Conservation (phyloP, 2,329 filamentous ascomycete species). For the Venturia effusa region DNA sequence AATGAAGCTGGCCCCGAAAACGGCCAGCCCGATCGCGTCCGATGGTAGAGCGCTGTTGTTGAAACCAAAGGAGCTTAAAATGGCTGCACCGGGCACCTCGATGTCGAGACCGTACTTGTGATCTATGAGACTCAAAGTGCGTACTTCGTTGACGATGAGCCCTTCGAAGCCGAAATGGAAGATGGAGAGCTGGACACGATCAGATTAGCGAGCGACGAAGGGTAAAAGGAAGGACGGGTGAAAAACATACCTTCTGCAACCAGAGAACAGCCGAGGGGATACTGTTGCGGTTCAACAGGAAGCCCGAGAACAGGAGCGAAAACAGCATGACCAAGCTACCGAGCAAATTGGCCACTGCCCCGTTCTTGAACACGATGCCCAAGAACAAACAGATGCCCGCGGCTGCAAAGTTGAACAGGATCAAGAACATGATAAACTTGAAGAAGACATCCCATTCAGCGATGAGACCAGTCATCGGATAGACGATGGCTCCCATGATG, state of each 20-base stretch:
- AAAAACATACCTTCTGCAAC: slow-evolving; percentile 62
- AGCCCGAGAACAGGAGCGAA: slow-evolving; percentile 84
- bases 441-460: slow-evolving; percentile 75
- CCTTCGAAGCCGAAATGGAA: slow-evolving; percentile 98
- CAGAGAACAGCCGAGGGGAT: slow-evolving; percentile 78
- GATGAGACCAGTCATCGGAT: slow-evolving; percentile 93
- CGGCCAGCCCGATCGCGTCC: slow-evolving; percentile 69
- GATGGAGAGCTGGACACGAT: slow-evolving; percentile 59
- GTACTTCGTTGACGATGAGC: slow-evolving; percentile 93
- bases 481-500: slow-evolving; percentile 90
- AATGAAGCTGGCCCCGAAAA: slow-evolving; percentile 76
- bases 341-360: slow-evolving; percentile 82
- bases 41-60: slow-evolving; percentile 76
- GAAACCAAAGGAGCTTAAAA: slow-evolving; percentile 91
- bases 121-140: slow-evolving; percentile 78
- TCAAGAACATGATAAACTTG: slow-evolving; percentile 81
- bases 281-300: slow-evolving; percentile 87
- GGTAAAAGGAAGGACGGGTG: not conserved
- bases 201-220: slow-evolving; percentile 14
- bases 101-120: slow-evolving; percentile 96
- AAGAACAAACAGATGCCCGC: slow-evolving; percentile 92
- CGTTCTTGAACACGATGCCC: slow-evolving; percentile 87
- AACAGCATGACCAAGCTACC: slow-evolving; percentile 97
- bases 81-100: slow-evolving; percentile 86
- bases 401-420: slow-evolving; percentile 91